Evolutionary conservation across 2,329 filamentous ascomycete genomes (phyloP).

Genomic region (Coniochaeta pulveracea): DNA sequence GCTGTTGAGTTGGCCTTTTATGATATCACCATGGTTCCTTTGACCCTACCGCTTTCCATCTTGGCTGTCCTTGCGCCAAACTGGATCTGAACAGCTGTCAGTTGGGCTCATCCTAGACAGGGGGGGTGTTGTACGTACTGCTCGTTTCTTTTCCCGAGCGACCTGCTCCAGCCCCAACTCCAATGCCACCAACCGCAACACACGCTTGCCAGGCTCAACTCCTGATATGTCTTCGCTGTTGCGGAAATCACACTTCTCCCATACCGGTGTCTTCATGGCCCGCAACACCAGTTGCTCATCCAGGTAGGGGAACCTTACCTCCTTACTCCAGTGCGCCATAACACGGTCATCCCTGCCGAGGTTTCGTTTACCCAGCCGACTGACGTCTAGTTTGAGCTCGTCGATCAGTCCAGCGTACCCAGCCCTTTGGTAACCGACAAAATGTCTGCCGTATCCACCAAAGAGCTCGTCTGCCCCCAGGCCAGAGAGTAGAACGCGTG

Average conservation of each 20-base stretch:
- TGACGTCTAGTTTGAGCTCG: constrained; percentile 77
- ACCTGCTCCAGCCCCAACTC: constrained; percentile 60
- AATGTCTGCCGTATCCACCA: constrained; percentile 81
- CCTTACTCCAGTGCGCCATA: constrained; percentile 79
- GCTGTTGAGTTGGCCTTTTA: too few relatives aligned
- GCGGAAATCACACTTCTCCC: constrained; percentile 84
- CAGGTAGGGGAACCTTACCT: constrained; percentile 82
- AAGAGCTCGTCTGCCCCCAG: constrained; percentile 95
- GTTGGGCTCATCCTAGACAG: neutral
- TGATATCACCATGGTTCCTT: constrained; percentile 53
- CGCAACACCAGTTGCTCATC: constrained; percentile 80
- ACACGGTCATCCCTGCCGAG: constrained; percentile 87
- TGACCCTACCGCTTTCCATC: constrained; percentile 60
- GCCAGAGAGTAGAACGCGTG: constrained; percentile 80
- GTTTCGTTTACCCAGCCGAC: constrained; percentile 83
- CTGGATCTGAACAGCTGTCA: constrained; percentile 47
- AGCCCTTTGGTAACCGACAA: constrained; percentile 57
- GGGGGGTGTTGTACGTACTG: constrained; percentile 39
- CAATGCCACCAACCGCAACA: constrained; percentile 66
- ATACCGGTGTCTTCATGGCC: constrained; percentile 63
- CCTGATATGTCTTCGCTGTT: constrained; percentile 19
- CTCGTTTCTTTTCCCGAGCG: constrained; percentile 83
- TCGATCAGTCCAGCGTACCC: constrained; percentile 64
- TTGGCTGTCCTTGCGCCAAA: constrained; percentile 76
- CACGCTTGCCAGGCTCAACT: constrained; percentile 70